Conservation (phyloP, 2,329 filamentous ascomycete species). For the Botryotinia calthae region DNA sequence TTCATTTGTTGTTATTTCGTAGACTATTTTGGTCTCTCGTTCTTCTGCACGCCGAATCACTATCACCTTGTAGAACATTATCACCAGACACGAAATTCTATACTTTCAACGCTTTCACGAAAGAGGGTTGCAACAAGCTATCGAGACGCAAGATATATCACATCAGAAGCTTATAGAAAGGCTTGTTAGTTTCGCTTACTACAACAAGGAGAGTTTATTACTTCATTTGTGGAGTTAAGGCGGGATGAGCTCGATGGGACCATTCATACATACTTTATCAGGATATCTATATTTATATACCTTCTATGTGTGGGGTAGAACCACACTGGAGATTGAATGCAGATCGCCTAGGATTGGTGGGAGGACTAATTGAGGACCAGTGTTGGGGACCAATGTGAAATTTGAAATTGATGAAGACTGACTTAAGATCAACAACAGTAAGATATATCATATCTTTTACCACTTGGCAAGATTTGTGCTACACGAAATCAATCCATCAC, state of each 20-base stretch:
- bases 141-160: slow-evolving; percentile 8
- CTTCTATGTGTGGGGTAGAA: neutral
- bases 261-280: neutral
- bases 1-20: slow-evolving; percentile 1
- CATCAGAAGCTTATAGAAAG: neutral
- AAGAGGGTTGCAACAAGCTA: neutral
- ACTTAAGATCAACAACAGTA: neutral
- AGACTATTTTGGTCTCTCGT: neutral
- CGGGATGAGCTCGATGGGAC: neutral
- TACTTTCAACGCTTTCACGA: neutral
- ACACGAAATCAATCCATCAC: neutral
- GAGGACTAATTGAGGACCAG: neutral
- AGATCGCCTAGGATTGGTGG: neutral
- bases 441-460: neutral
- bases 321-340: neutral
- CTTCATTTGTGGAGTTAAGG: slow-evolving; percentile 4
- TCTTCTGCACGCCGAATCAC: slow-evolving; percentile 7
- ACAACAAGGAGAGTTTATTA: neutral
- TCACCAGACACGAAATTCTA: neutral
- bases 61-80: neutral
- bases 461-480: neutral
- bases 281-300: neutral
- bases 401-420: slow-evolving; percentile 5
- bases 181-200: neutral
- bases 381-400: neutral